A percentile compares a stretch with the other conserved stretches of the same genome.
These are phyloP conservation scores for Colletotrichum tabaci DNA, from an alignment of 2,329 filamentous ascomycete genomes.

Conservation along the genomic window DNA sequence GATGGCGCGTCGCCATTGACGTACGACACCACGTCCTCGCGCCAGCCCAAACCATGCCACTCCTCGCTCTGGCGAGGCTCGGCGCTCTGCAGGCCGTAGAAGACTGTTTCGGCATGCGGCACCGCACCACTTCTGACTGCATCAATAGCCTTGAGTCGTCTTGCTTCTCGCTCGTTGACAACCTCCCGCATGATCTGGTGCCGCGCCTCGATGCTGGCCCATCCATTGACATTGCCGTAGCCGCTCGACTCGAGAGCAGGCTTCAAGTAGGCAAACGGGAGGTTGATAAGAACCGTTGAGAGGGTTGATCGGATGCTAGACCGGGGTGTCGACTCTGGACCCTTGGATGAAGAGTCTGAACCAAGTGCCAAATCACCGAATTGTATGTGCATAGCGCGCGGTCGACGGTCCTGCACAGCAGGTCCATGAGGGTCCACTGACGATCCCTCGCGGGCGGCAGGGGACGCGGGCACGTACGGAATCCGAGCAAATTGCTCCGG, in stretches of 20 bases:
- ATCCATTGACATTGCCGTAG: conserved; percentile 66
- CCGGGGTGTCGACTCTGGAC: conserved; percentile 32
- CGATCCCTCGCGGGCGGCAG: conserved; percentile 49
- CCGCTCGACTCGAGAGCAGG: conserved; percentile 74
- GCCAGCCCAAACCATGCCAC: conserved; percentile 67
- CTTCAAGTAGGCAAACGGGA: conserved; percentile 78
- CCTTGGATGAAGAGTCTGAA: conserved; percentile 50
- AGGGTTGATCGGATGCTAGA: conserved; percentile 62
- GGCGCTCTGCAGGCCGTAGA: conserved; percentile 54
- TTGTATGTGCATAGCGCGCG: conserved; percentile 74
- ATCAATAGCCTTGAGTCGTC: conserved; percentile 64
- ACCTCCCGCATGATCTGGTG: conserved; percentile 65
- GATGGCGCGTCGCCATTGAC: conserved; percentile 58
- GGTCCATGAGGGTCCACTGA: conserved; percentile 57
- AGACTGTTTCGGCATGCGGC: conserved; percentile 53
- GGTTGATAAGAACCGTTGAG: conserved; percentile 77
- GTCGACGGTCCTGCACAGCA: conserved; percentile 57
- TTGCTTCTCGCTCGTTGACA: conserved; percentile 70
- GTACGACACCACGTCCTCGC: conserved; percentile 58
- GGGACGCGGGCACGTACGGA: conserved; percentile 60
- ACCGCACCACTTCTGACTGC: conserved; percentile 56
- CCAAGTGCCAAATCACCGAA: conserved; percentile 76
- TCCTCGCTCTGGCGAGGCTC: conserved; percentile 57
- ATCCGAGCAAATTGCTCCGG: conserved; percentile 58
- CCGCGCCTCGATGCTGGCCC: conserved; percentile 63